Evolutionary conservation across 2,329 filamentous ascomycete species (phyloP), one percentile per base, ranked within the genome.

Genomic region (Aspergillus clavatus): DNA sequence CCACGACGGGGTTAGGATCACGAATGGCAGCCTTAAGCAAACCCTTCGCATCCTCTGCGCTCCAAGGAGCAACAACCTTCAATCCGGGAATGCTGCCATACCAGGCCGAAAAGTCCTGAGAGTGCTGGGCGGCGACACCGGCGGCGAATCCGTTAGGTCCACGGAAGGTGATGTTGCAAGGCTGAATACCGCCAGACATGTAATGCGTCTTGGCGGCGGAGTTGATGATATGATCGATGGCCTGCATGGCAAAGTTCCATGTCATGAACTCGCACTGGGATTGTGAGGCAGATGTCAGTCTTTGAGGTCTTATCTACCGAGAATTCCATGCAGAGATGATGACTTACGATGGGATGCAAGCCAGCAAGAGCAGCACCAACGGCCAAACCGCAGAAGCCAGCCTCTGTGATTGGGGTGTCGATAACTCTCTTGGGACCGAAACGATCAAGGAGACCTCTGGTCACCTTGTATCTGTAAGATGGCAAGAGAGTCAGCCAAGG

Each of bases 221-320:
- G 83, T 98, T 98, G 82, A 98, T 90, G 69, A 98, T 88, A 72
- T 98, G 93, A 72, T 98, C 93, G 72, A 98, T 98, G 69, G 93
- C 89, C 78, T 98, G 93, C 93, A 98, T 98, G 72, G 93, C 91
- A 70, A 97, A 97, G 82, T 98, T 98, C 83, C 95, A 97, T 65
- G 93, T 98, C 93, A 98, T 98, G 81, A 98, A 98, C 78, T 98
- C 93, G 81, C 87, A 93, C 88, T 93, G 52, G 3, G 51, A 37
- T 16, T 31, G 14, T 5, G 29, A 16, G 19, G 18, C 29, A 29
- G 36, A 41, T 4, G 43, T 36, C 19, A 36, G 37, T 51, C 47
- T 49, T 54, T 29, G 21, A 37, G 7, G 12, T 22, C 23, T 40
- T 24, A 21, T 27, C 18, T 23, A 37, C 16, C 35, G 18, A 23